Percentiles rank a stretch among this genome's conserved stretches.
phyloP scores from a whole-genome alignment of 2,329 filamentous ascomycete species.

The Trichoderma sp. region DNA sequence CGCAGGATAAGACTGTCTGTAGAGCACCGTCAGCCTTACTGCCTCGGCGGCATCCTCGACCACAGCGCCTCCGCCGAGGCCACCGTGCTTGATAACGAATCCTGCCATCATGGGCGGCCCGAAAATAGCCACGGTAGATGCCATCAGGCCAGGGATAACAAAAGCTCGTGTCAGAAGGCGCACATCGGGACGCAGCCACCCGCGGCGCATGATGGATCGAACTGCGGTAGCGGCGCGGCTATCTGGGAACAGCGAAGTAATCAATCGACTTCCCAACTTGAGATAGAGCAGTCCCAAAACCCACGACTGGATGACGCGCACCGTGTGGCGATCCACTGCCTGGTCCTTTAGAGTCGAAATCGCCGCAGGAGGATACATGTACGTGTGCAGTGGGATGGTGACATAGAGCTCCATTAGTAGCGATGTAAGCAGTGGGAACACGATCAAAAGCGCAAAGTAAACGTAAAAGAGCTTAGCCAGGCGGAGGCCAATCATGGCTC shows the following conservation, averaged over 20 bases:
- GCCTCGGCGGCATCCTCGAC: constrained; percentile 33
- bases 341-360: constrained; percentile 31
- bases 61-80: constrained; percentile 26
- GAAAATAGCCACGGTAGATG: constrained; percentile 64
- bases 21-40: constrained; percentile 42
- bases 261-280: constrained; percentile 71
- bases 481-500: constrained; percentile 33
- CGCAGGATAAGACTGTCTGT: constrained; percentile 70
- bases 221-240: constrained; percentile 75
- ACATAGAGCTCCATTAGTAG: constrained; percentile 85
- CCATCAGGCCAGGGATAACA: constrained; percentile 69
- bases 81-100: constrained; percentile 31
- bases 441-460: constrained; percentile 70
- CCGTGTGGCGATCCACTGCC: constrained; percentile 57
- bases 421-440: constrained; percentile 79
- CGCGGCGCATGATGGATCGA: constrained; percentile 69
- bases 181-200: constrained; percentile 78
- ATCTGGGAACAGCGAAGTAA: constrained; percentile 66
- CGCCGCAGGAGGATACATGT: constrained; percentile 53
- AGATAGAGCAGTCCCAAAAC: constrained; percentile 89
- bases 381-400: constrained; percentile 82
- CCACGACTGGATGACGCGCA: constrained; percentile 92
- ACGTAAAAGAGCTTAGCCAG: constrained; percentile 66
- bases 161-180: constrained; percentile 81
- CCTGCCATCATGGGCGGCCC: constrained; percentile 63